phyloP scores from a whole-genome alignment of 1,139 yeast genomes.

The Diutina pseudorugosa region DNA sequence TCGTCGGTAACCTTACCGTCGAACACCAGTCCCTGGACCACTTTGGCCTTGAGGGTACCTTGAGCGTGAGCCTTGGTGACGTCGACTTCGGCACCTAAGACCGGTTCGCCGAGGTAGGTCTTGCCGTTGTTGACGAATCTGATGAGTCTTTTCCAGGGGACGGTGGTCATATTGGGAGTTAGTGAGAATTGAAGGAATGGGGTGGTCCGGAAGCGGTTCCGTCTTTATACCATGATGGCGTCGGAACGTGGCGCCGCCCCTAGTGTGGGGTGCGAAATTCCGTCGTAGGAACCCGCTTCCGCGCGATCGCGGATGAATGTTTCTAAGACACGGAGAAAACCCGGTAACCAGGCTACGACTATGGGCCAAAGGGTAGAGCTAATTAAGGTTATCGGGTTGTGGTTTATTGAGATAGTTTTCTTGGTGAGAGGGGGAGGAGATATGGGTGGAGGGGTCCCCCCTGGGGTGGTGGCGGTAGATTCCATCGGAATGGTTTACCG shows the following conservation, averaged over 20 bases:
- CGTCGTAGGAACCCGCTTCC: background rate
- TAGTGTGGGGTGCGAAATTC: background rate
- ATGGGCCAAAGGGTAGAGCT: too few relatives aligned
- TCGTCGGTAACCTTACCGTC: conserved; percentile 23
- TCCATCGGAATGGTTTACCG: too few relatives aligned
- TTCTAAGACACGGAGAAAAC: too few relatives aligned
- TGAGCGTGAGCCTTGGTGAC: background rate
- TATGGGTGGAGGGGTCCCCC: too few relatives aligned
- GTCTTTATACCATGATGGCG: background rate
- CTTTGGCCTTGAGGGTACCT: conserved; percentile 14
- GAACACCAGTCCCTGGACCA: conserved; percentile 31
- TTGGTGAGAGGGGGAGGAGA: too few relatives aligned
- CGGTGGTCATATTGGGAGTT: background rate
- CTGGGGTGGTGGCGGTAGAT: too few relatives aligned
- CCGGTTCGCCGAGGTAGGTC: conserved; percentile 2
- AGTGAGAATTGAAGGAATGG: background rate
- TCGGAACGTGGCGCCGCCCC: background rate
- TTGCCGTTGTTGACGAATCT: conserved; percentile 3
- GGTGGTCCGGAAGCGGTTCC: background rate
- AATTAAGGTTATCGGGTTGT: too few relatives aligned
- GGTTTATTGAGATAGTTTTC: too few relatives aligned
- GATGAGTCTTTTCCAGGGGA: conserved; percentile 2
- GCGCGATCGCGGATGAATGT: too few relatives aligned
- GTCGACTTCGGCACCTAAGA: background rate
- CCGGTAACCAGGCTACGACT: too few relatives aligned